Base-by-base conservation (phyloP, 306 rosid genomes). In the Chamaecrista fasciculata region DNA sequence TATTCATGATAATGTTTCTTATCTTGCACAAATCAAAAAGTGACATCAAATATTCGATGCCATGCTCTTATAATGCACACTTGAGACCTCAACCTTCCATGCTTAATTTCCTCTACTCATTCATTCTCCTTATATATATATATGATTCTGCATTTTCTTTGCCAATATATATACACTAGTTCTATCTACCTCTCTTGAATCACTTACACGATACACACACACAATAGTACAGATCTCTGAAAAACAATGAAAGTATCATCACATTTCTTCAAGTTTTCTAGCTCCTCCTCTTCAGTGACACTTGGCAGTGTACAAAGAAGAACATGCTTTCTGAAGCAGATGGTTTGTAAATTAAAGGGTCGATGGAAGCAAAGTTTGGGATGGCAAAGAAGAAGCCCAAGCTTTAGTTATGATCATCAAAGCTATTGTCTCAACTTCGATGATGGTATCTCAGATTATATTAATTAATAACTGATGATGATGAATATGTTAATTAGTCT, bases 341-440 rank as follows among this genome's bases (percentile, higher is more conserved):
- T 74, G 70, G 36, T 86, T 36, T 77, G 74, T 76, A 88, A 81
- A 72, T 36, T 84, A 70, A 84, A 84, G 80, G 81, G 79, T 15
- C 76, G 75, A 11, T 91, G 87, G 85, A 91, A 81, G 72, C 71
- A 83, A 68, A 71, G 33, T 66, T 52, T 81, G 46, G 68, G 79
- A 20, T 44, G 73, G 70, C 74, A 50, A 46, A 83, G 76, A 52
- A 73, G 75, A 56, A 73, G 59, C 21, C 58, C 66, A 16, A 75
- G 55, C 11, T 88, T 33, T 59, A 84, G 83, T 71, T 91, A 91
- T 76, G 95, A 91, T 78, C 79, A 81, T 70, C 87, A 39, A 11
- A 83, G 92, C 86, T 91, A 91, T 55, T 76, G 80, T 24, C 78
- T 86, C 19, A 91, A 91, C 82, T 88, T 88, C 28, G 91, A 84